phyloP scores from a whole-genome alignment of 345 rosid genomes.

The Aquilaria yunnanensis region DNA sequence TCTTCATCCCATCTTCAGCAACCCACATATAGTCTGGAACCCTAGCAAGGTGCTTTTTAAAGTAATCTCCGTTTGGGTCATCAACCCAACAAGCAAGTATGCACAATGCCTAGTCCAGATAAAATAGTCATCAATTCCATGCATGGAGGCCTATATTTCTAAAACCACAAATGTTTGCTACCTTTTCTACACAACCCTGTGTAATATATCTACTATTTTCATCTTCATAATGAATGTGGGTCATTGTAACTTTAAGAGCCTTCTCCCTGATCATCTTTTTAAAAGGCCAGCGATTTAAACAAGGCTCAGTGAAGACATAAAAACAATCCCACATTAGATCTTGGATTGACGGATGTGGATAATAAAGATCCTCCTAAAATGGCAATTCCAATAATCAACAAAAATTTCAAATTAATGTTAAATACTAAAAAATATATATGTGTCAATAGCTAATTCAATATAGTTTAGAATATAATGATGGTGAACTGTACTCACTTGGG shows the following conservation, averaged over 20 bases:
- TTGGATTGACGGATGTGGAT: constrained; percentile 46
- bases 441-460: background rate
- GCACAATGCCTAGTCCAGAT: constrained; percentile 29
- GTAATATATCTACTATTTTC: constrained; percentile 56
- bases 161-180: constrained; percentile 8
- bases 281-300: constrained; percentile 47
- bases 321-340: constrained; percentile 51
- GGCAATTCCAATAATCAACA: too few relatives aligned
- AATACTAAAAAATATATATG: background rate
- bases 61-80: constrained; percentile 52
- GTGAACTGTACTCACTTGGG: constrained; percentile 26
- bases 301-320: constrained; percentile 38
- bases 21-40: constrained; percentile 79
- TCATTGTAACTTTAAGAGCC: constrained; percentile 38
- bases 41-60: constrained; percentile 78
- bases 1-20: constrained; percentile 95
- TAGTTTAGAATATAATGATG: background rate
- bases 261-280: constrained; percentile 37
- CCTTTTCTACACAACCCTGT: constrained; percentile 56
- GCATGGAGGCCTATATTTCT: too few relatives aligned
- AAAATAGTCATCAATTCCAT: too few relatives aligned
- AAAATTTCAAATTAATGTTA: background rate
- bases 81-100: constrained; percentile 84
- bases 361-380: constrained; percentile 43
- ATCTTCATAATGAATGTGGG: constrained; percentile 63